Evolutionary conservation across 1,139 yeast species (phyloP), one percentile per base, ranked within the genome.

Genomic region (Hanseniaspora sp.): DNA sequence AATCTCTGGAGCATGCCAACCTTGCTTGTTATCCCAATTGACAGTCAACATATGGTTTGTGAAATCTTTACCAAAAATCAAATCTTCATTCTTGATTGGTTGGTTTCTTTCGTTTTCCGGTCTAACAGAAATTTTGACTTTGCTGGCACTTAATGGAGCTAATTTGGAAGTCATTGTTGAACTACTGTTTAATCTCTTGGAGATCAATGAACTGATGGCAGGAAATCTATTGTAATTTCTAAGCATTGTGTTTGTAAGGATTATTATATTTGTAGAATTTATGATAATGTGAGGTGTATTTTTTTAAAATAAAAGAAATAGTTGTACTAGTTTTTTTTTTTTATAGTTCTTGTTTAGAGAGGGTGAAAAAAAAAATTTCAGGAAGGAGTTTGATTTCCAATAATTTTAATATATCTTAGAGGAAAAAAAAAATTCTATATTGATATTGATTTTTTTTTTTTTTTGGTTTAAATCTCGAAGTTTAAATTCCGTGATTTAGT

Each of bases 41-140:
- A 87, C 71, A 62, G 86, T 79, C 66, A 92, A 74, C 84, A 92
- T 92, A 69, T 92, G 97, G 70, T 92, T 78, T 55, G 96, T 84
- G 74, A 90, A 87, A 12, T 85, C 71, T 67, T 83, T 80, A 58
- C 98, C 98, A 68, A 92, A 92, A 42, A 80, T 82, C 64, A 92
- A 77, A 63, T 84, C 67, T 45, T 85, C 92, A 59, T 83, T 81
- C 53, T 95, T 83, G 54, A 82, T 74, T 56, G 79, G 80, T 12
- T 68, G 64, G 67, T 84, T 83, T 45, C 34, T 41, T 29, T 40
- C 42, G n/a, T 38, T 42, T 18, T 29, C 31, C 56, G 95, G 94
- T 7, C 72, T 64, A 30, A 74, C 64, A 53, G 83, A 79, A 61
- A 90, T 73, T 54, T 70, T 70, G 57, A 92, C 71, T 64, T 82